Conservation (phyloP, 495 filamentous ascomycete species). For the Penicillium simplicissimum region DNA sequence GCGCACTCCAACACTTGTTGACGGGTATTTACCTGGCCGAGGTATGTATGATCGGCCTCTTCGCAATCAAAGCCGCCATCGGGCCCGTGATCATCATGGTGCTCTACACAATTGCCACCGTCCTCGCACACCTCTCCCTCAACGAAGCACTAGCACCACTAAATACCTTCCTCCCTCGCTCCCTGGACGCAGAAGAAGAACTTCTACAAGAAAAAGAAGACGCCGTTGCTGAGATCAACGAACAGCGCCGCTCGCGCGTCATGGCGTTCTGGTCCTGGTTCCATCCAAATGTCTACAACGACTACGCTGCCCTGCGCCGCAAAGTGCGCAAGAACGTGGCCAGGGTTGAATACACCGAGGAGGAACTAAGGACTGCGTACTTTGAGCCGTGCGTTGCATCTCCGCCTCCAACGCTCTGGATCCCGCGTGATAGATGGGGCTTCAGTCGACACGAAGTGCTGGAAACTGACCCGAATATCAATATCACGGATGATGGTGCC, state of each 20-base stretch:
- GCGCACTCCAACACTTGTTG: conserved; percentile 81
- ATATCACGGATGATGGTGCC: conserved; percentile 64
- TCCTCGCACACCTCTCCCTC: conserved; percentile 75
- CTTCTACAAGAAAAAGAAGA: conserved; percentile 39
- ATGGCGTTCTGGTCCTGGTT: conserved; percentile 64
- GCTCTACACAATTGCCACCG: conserved; percentile 71
- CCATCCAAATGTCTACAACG: conserved; percentile 72
- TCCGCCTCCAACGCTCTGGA: conserved; percentile 64
- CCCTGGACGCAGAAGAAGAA: conserved; percentile 51
- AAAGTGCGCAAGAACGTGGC: conserved; percentile 64
- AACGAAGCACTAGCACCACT: conserved; percentile 73
- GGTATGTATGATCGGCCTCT: conserved; percentile 83
- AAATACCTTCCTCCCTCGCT: conserved; percentile 70
- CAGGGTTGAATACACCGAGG: conserved; percentile 52
- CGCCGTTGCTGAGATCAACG: conserved; percentile 27
- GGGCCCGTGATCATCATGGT: conserved; percentile 80
- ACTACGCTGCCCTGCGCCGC: conserved; percentile 66
- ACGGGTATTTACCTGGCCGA: conserved; percentile 82
- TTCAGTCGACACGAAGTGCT: conserved; percentile 63
- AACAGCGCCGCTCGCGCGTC: conserved; percentile 25
- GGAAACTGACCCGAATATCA: conserved; percentile 53
- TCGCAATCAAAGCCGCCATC: conserved; percentile 65
- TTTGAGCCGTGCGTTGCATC: conserved; percentile 66
- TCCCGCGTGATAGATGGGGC: conserved; percentile 65
- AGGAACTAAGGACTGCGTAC: conserved; percentile 60